A percentile compares a stretch with the other conserved stretches of the same genome.
phyloP scores from a whole-genome alignment of 495 filamentous ascomycete species.

The Elasticomyces elasticus region DNA sequence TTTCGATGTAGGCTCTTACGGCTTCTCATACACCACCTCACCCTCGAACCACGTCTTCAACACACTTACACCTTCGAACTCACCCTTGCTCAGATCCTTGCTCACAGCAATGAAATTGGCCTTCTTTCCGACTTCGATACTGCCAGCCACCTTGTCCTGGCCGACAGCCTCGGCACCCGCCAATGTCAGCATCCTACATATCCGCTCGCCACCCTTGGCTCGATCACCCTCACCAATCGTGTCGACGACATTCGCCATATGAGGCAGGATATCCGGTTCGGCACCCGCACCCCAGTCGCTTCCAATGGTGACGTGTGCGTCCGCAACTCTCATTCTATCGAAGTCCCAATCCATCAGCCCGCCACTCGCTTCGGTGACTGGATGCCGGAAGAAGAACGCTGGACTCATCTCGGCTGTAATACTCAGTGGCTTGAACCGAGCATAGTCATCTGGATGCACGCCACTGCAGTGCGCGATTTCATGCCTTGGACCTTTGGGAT shows the following conservation, averaged over 20 bases:
- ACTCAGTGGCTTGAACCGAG: slow-evolving; percentile 7
- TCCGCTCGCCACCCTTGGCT: slow-evolving; percentile 12
- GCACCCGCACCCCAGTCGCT: slow-evolving; percentile 13
- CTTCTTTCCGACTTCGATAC: slow-evolving; percentile 45
- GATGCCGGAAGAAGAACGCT: slow-evolving; percentile 19
- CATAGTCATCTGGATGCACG: slow-evolving; percentile 7
- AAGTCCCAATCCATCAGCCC: slow-evolving; percentile 22
- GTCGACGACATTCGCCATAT: not conserved
- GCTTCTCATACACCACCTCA: slow-evolving; percentile 15
- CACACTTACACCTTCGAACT: slow-evolving; percentile 15
- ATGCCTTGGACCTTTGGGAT: slow-evolving; percentile 13
- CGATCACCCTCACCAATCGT: not conserved
- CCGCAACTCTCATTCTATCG: slow-evolving; percentile 12
- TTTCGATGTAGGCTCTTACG: no score
- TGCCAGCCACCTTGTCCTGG: slow-evolving; percentile 37
- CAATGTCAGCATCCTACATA: slow-evolving; percentile 15
- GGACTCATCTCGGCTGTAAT: slow-evolving; percentile 22
- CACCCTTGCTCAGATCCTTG: slow-evolving; percentile 17
- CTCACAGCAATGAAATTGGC: slow-evolving; percentile 41
- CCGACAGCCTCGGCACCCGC: slow-evolving; percentile 42
- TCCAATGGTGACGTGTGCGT: slow-evolving; percentile 16
- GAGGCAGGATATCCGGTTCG: not conserved
- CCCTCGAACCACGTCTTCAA: slow-evolving; percentile 18
- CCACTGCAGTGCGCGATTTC: slow-evolving; percentile 15
- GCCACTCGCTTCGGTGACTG: slow-evolving; percentile 9